Conservation (phyloP, 2,329 filamentous ascomycete genomes). For the Teratosphaeria zuluensis region DNA sequence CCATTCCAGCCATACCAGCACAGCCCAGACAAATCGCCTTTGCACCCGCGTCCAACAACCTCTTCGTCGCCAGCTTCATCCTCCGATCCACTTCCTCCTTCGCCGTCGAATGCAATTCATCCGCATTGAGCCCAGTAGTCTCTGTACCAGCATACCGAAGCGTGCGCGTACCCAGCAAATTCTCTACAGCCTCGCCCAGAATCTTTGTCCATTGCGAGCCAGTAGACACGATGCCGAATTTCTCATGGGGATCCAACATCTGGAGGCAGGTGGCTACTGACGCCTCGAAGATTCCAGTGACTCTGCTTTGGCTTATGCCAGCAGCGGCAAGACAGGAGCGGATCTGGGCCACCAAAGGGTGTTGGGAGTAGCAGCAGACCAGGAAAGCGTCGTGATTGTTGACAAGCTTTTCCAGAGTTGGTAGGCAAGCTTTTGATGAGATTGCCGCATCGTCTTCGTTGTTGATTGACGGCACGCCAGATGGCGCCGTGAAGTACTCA, state of each 20-base stretch:
- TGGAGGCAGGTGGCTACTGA: slow-evolving; percentile 59
- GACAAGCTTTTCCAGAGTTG: slow-evolving; percentile 40
- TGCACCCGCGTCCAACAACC: slow-evolving; percentile 42
- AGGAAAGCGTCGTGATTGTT: slow-evolving; percentile 62
- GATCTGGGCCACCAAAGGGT: slow-evolving; percentile 56
- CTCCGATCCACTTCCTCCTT: slow-evolving; percentile 53
- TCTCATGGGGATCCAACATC: slow-evolving; percentile 38
- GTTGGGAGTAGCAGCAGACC: slow-evolving; percentile 79
- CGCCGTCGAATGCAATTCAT: slow-evolving; percentile 64
- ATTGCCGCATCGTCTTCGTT: slow-evolving; percentile 56
- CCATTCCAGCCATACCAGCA: slow-evolving; percentile 82
- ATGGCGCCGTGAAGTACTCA: slow-evolving; percentile 56
- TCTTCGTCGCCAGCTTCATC: slow-evolving; percentile 60
- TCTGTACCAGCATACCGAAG: slow-evolving; percentile 63
- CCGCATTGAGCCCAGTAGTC: slow-evolving; percentile 71
- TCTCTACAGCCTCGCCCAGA: slow-evolving; percentile 53
- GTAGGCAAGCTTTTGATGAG: slow-evolving; percentile 54
- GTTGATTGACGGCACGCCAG: slow-evolving; percentile 68
- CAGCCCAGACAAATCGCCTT: slow-evolving; percentile 72
- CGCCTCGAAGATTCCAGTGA: slow-evolving; percentile 82
- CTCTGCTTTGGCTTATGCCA: slow-evolving; percentile 34
- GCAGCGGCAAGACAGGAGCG: slow-evolving; percentile 9
- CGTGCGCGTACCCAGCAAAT: slow-evolving; percentile 48
- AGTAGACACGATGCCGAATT: slow-evolving; percentile 83
- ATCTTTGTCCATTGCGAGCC: slow-evolving; percentile 74